Evolutionary conservation across 495 filamentous ascomycete genomes (phyloP).

Genomic region (Aspergillus homomorphus): DNA sequence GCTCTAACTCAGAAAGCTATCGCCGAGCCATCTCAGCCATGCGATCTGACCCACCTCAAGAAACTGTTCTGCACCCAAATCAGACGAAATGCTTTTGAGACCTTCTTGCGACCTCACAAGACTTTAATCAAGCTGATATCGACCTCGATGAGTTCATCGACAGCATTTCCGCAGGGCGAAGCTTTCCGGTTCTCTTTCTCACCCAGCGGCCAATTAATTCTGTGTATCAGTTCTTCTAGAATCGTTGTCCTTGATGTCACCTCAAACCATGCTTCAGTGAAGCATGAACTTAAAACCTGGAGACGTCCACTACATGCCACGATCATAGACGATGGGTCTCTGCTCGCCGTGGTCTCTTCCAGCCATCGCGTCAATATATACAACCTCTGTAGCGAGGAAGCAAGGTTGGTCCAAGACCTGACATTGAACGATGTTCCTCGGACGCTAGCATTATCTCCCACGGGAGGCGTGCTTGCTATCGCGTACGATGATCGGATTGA

Average conservation of each 20-base stretch:
- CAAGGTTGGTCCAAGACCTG: slow-evolving; percentile 64
- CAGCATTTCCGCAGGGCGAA: slow-evolving; percentile 75
- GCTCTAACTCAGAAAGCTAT: slow-evolving; percentile 50
- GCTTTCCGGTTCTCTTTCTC: slow-evolving; percentile 82
- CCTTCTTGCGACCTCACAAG: slow-evolving; percentile 65
- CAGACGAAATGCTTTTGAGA: slow-evolving; percentile 76
- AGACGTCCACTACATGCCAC: slow-evolving; percentile 74
- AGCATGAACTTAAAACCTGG: slow-evolving; percentile 74
- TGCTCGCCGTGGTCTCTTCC: slow-evolving; percentile 75
- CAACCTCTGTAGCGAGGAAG: slow-evolving; percentile 57
- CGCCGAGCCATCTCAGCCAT: slow-evolving; percentile 42
- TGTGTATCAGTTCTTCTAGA: slow-evolving; percentile 82
- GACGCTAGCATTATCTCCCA: slow-evolving; percentile 75
- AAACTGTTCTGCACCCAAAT: slow-evolving; percentile 66
- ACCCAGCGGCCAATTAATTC: slow-evolving; percentile 64
- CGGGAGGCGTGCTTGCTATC: slow-evolving; percentile 77
- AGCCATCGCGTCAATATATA: slow-evolving; percentile 84
- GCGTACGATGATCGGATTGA: slow-evolving; percentile 85
- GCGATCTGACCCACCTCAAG: slow-evolving; percentile 59
- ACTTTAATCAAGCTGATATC: slow-evolving; percentile 77
- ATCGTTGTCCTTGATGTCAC: slow-evolving; percentile 75
- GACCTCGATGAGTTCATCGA: slow-evolving; percentile 77
- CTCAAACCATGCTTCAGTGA: slow-evolving; percentile 54
- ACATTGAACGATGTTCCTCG: slow-evolving; percentile 72
- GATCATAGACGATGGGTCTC: slow-evolving; percentile 72